Evolutionary conservation across 2,329 filamentous ascomycete genomes (phyloP).

Genomic region (Huntiella bhutanensis): DNA sequence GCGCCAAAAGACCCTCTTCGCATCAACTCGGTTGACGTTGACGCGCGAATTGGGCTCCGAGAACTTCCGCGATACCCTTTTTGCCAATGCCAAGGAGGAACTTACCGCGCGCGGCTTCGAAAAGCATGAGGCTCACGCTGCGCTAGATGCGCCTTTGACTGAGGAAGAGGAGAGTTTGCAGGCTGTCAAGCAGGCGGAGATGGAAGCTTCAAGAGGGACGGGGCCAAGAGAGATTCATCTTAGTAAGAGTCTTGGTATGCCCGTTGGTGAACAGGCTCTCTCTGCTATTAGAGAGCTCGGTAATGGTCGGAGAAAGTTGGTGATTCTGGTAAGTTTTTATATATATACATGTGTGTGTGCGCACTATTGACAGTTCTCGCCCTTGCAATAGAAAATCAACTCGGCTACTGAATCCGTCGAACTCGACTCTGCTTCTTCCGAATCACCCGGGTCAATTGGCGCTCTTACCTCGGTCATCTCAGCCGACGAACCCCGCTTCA

Average conservation of each 20-base stretch:
- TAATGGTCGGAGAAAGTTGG: slow-evolving; percentile 31
- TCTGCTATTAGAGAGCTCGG: slow-evolving; percentile 42
- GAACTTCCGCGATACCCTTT: slow-evolving; percentile 58
- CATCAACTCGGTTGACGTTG: slow-evolving; percentile 55
- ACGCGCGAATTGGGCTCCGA: slow-evolving; percentile 61
- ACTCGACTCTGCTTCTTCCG: slow-evolving; percentile 33
- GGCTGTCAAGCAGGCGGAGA: slow-evolving; percentile 57
- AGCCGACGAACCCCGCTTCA: slow-evolving; percentile 51
- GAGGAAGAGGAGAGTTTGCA: slow-evolving; percentile 56
- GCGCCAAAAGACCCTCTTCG: slow-evolving; percentile 74
- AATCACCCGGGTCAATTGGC: slow-evolving; percentile 33
- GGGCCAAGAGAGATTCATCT: slow-evolving; percentile 37
- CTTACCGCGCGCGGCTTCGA: slow-evolving; percentile 50
- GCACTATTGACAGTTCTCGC: slow-evolving; percentile 7
- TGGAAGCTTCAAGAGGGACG: slow-evolving; percentile 53
- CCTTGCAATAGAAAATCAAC: slow-evolving; percentile 44
- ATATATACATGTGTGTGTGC: neutral
- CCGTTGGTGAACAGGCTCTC: slow-evolving; percentile 42
- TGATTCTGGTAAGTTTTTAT: slow-evolving; percentile 40
- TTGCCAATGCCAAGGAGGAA: slow-evolving; percentile 51
- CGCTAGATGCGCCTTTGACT: slow-evolving; percentile 50
- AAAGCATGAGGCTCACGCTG: slow-evolving; percentile 50
- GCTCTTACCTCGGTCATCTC: slow-evolving; percentile 43
- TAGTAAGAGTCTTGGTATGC: slow-evolving; percentile 37
- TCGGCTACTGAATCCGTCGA: slow-evolving; percentile 48